Percentiles rank a stretch among this genome's conserved stretches.
These are phyloP conservation scores for Porphyridium purpureum DNA, from an alignment of 23 red algal species.

Conservation along the genomic window DNA sequence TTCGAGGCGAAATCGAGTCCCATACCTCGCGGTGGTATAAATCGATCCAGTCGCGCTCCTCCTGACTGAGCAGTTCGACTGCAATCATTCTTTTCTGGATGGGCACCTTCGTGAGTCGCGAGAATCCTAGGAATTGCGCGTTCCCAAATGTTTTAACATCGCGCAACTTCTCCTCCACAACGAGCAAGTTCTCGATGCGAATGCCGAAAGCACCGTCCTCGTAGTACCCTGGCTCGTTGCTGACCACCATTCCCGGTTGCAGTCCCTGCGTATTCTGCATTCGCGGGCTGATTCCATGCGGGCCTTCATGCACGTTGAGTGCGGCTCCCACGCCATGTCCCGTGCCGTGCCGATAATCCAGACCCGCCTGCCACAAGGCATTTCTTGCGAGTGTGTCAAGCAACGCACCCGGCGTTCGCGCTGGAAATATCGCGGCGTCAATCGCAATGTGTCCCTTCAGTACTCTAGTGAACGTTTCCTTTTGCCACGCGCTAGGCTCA, in stretches of 20 bases:
- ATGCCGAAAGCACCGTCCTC: conserved; percentile 93
- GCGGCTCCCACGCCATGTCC: conserved; percentile 91
- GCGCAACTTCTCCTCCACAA: conserved; percentile 12
- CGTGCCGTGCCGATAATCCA: conserved; percentile 94
- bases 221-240: conserved; percentile 98
- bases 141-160: conserved; percentile 8
- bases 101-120: conserved; percentile 62
- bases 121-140: conserved; percentile 37
- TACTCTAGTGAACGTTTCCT: conserved; percentile 88
- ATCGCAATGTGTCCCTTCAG: conserved; percentile 85
- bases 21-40: conserved; percentile 39
- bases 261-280: conserved; percentile 38
- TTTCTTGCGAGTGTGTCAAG: conserved; percentile 72
- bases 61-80: conserved; percentile 25
- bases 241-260: conserved; percentile 68
- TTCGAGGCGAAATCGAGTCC: conserved; percentile 36
- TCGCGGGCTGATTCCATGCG: conserved; percentile 74
- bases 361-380: conserved; percentile 68
- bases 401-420: conserved; percentile 60
- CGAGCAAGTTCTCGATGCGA: conserved; percentile 82
- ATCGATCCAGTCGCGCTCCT: conserved; percentile 62
- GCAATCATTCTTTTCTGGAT: conserved; percentile 57
- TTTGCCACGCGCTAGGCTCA: conserved; percentile 31
- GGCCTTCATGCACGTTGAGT: conserved; percentile 95
- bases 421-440: conserved; percentile 58